A percentile compares a stretch with the other conserved stretches of the same genome.
phyloP scores from a whole-genome alignment of 306 rosid genomes.

The Lathyrus aphaca region DNA sequence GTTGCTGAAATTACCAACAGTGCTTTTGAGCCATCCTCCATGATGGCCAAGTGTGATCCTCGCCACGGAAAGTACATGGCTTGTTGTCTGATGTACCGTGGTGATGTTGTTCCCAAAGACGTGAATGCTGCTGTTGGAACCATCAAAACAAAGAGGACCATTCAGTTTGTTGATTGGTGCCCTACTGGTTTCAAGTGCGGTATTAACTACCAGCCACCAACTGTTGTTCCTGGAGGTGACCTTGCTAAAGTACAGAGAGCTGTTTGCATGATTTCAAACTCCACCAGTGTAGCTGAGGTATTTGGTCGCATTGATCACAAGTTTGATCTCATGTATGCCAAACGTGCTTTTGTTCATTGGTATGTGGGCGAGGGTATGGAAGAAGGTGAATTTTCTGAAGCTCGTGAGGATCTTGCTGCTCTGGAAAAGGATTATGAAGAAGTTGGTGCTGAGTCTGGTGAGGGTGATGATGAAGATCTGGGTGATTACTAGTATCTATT shows the following conservation, averaged over 20 bases:
- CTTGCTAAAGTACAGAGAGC: conserved; percentile 97
- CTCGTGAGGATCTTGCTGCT: conserved; percentile 95
- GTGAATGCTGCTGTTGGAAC: conserved; percentile 91
- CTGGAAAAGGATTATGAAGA: conserved; percentile 94
- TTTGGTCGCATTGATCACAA: conserved; percentile 86
- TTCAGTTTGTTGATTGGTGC: conserved; percentile 95
- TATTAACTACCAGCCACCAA: conserved; percentile 92
- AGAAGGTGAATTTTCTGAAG: conserved; percentile 96
- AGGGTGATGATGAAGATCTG: conserved; percentile 70
- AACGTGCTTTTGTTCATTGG: conserved; percentile 95
- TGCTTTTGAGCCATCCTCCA: conserved; percentile 90
- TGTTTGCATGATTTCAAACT: conserved; percentile 88
- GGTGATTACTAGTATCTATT: conserved; percentile 58
- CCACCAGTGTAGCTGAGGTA: conserved; percentile 93
- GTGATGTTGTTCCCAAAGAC: conserved; percentile 93
- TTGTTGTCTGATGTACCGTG: conserved; percentile 94
- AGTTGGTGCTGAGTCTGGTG: conserved; percentile 88
- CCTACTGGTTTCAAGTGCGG: conserved; percentile 97
- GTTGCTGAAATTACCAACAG: conserved; percentile 95
- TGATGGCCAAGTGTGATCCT: conserved; percentile 98
- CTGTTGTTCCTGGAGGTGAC: conserved; percentile 94
- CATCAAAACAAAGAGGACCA: conserved; percentile 90
- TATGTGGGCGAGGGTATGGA: conserved; percentile 99
- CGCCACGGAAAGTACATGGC: conserved; percentile 97
- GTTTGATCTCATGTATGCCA: conserved; percentile 92